These are phyloP conservation scores for Coemansia sp. DNA, from an alignment of 192 early-diverging fungal genomes.

Conservation along the genomic window DNA sequence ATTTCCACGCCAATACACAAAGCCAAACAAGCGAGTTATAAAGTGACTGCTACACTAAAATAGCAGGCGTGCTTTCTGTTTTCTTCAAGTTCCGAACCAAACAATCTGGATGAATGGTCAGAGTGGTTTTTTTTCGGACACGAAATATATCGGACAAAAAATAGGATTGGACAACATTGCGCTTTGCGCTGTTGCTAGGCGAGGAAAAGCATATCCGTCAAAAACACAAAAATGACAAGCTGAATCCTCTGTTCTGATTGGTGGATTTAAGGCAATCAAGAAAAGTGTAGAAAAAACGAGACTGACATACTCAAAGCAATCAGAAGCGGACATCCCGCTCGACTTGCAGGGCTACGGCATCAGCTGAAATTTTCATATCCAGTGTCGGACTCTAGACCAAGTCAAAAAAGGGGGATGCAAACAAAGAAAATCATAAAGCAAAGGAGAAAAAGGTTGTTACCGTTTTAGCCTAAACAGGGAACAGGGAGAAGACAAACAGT, in stretches of 20 bases:
- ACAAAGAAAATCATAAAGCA: not conserved
- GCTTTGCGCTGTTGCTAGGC: not conserved
- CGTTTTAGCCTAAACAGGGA: not conserved
- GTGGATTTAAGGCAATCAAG: not conserved
- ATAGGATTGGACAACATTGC: not conserved
- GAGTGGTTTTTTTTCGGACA: not conserved
- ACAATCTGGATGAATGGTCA: not conserved
- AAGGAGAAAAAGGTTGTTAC: not conserved
- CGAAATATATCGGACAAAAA: not conserved
- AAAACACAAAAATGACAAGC: too few relatives aligned
- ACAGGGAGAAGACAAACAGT: not conserved
- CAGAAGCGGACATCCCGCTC: not conserved
- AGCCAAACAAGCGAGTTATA: too few relatives aligned
- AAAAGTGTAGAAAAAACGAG: not conserved
- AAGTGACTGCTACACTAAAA: too few relatives aligned
- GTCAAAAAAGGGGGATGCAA: not conserved
- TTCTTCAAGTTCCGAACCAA: too few relatives aligned
- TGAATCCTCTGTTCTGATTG: not conserved
- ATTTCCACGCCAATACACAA: too few relatives aligned
- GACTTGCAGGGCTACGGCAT: not conserved
- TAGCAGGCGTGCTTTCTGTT: too few relatives aligned
- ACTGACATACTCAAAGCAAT: not conserved
- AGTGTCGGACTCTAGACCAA: not conserved
- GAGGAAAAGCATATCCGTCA: too few relatives aligned
- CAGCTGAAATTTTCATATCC: not conserved